These are phyloP conservation scores for Ophiostoma fasciatum DNA, from an alignment of 2,329 filamentous ascomycete genomes.

Conservation along the genomic window DNA sequence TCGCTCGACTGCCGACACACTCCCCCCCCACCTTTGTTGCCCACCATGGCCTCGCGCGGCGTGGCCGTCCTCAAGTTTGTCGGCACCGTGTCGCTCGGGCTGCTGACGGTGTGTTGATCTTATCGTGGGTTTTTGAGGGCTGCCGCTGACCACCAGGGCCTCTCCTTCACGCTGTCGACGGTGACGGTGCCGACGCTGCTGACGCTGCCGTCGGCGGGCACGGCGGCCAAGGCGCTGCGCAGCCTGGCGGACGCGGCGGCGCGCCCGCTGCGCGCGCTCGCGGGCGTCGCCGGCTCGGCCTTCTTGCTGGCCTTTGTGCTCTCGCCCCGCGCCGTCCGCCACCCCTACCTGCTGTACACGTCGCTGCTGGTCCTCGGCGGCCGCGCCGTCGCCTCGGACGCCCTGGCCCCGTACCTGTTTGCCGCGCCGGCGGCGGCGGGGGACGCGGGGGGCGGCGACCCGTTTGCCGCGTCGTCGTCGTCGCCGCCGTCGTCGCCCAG, in stretches of 20 bases:
- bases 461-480: slow-evolving; percentile 8
- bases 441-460: too few species aligned
- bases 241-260: slow-evolving; percentile 49
- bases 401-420: slow-evolving; percentile 30
- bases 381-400: slow-evolving; percentile 34
- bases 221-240: slow-evolving; percentile 55
- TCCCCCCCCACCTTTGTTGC: too few species aligned
- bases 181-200: slow-evolving; percentile 70
- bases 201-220: slow-evolving; percentile 59
- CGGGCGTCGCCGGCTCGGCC: slow-evolving; percentile 52
- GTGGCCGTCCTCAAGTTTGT: slow-evolving; percentile 82
- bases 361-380: slow-evolving; percentile 52
- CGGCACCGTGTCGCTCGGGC: slow-evolving; percentile 74
- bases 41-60: slow-evolving; percentile 48
- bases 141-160: too few species aligned
- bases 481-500: slow-evolving; percentile 13
- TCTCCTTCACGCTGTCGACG: slow-evolving; percentile 70
- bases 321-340: slow-evolving; percentile 58
- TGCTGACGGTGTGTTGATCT: slow-evolving; percentile 60
- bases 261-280: slow-evolving; percentile 51
- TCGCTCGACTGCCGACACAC: too few species aligned
- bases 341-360: slow-evolving; percentile 86
- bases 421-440: slow-evolving; percentile 3
- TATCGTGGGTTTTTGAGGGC: too few species aligned
- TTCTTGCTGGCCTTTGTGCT: slow-evolving; percentile 66